Conservation (phyloP, 1,284 basidiomycete species). For the Leccinum cinnamomeum region DNA sequence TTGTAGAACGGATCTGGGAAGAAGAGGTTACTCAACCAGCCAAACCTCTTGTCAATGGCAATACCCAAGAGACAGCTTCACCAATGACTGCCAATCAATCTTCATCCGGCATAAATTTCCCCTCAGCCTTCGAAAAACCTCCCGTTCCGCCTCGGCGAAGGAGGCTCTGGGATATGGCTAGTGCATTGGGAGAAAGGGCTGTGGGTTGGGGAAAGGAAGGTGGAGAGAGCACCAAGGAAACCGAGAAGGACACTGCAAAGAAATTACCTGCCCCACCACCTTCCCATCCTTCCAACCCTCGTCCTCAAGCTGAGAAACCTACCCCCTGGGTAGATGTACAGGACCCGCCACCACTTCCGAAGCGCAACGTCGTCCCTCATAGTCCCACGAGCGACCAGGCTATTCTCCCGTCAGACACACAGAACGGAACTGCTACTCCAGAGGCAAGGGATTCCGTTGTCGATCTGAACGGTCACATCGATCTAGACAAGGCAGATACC, state of each 20-base stretch:
- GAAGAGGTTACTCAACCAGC: constrained; percentile 59
- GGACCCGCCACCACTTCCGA: constrained; percentile 32
- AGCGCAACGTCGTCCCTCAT: constrained; percentile 16
- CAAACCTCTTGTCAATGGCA: constrained; percentile 20
- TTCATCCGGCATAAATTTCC: neutral
- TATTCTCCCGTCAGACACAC: neutral
- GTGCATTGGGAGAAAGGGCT: constrained; percentile 52
- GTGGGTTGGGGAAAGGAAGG: constrained; percentile 41
- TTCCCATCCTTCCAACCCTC: constrained; percentile 37
- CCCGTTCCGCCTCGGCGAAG: constrained; percentile 53
- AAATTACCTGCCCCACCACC: constrained; percentile 41
- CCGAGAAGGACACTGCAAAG: constrained; percentile 17
- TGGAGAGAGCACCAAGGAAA: constrained; percentile 26
- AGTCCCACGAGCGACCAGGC: constrained; percentile 2
- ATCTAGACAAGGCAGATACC: constrained; percentile 12
- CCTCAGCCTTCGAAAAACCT: constrained; percentile 37
- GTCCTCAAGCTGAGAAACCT: constrained; percentile 20
- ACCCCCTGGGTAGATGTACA: constrained; percentile 15
- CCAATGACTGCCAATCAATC: constrained; percentile 9
- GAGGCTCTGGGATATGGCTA: constrained; percentile 59
- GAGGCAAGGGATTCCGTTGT: constrained; percentile 4
- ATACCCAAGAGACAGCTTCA: constrained; percentile 4
- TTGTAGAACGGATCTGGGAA: constrained; percentile 85
- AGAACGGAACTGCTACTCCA: neutral
- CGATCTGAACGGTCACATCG: neutral